phyloP scores from a whole-genome alignment of 768 basidiomycete genomes.

The Tylopilus rubrobrunneus region DNA sequence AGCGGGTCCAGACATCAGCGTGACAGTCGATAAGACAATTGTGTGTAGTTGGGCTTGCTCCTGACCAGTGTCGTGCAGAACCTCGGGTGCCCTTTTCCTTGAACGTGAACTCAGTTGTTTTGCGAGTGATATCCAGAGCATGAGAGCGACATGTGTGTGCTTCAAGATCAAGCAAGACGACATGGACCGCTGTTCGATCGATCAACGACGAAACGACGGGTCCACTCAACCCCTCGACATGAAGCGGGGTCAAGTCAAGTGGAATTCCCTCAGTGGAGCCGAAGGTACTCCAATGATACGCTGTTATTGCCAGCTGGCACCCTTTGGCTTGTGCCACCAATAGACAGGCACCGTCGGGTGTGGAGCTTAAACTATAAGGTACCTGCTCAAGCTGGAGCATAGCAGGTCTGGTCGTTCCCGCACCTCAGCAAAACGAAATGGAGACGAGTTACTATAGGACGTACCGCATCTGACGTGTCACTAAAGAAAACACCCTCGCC shows the following conservation, averaged over 20 bases:
- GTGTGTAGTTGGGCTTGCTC: constrained; percentile 30
- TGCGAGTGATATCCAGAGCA: constrained; percentile 31
- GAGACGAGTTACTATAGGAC: background rate
- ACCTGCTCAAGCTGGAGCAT: constrained; percentile 35
- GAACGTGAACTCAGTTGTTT: background rate
- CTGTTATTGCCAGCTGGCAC: constrained; percentile 25
- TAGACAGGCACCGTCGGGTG: constrained; percentile 58
- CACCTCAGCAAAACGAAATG: background rate
- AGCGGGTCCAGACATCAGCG: constrained; percentile 56
- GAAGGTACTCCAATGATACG: constrained; percentile 56
- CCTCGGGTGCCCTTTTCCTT: constrained; percentile 18
- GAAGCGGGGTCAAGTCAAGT: constrained; percentile 32
- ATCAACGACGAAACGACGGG: constrained; percentile 44
- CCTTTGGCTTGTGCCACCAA: constrained; percentile 29
- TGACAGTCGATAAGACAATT: constrained; percentile 55
- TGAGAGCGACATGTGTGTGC: constrained; percentile 37
- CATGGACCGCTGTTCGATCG: constrained; percentile 38
- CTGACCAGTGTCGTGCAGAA: constrained; percentile 2
- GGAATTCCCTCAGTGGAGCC: constrained; percentile 45
- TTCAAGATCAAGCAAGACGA: constrained; percentile 37
- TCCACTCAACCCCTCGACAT: constrained; percentile 9
- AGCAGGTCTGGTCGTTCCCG: constrained; percentile 37
- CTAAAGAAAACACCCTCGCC: constrained; percentile 51
- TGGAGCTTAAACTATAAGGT: constrained; percentile 35
- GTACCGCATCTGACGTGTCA: constrained; percentile 38